Evolutionary conservation across 2,329 filamentous ascomycete genomes (phyloP).

Genomic region (Ophiostoma ips): DNA sequence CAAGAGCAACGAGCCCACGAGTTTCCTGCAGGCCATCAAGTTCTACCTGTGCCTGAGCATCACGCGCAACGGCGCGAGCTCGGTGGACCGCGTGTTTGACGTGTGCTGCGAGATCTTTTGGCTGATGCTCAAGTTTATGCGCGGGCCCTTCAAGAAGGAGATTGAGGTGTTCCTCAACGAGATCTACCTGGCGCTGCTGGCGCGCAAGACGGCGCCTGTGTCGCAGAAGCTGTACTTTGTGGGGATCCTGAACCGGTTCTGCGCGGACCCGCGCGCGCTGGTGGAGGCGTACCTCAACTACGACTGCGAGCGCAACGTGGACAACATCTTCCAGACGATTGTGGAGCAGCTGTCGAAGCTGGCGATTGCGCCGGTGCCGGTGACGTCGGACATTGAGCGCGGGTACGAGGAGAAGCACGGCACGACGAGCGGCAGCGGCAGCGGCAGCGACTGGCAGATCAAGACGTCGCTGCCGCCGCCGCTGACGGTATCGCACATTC

Average conservation of each 20-base stretch:
- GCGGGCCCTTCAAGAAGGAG: slow-evolving; percentile 94
- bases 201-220: slow-evolving; percentile 70
- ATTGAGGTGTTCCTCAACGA: slow-evolving; percentile 97
- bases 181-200: slow-evolving; percentile 84
- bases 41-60: slow-evolving; percentile 93
- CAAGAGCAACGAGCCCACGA: slow-evolving; percentile 74
- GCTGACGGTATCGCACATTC: slow-evolving; percentile 65
- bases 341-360: slow-evolving; percentile 89
- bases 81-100: slow-evolving; percentile 82
- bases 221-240: slow-evolving; percentile 92
- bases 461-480: slow-evolving; percentile 76
- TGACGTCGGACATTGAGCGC: slow-evolving; percentile 68
- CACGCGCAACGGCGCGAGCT: slow-evolving; percentile 88
- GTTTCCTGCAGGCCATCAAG: slow-evolving; percentile 87
- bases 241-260: slow-evolving; percentile 69
- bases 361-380: slow-evolving; percentile 61
- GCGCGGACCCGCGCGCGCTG: slow-evolving; percentile 70
- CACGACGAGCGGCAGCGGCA: slow-evolving; percentile 49
- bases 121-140: slow-evolving; percentile 89
- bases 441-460: slow-evolving; percentile 67
- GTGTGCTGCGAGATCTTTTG: slow-evolving; percentile 96
- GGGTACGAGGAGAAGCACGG: slow-evolving; percentile 68
- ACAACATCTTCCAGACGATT: slow-evolving; percentile 93
- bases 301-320: slow-evolving; percentile 86
- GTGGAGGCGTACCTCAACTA: slow-evolving; percentile 98